These are phyloP conservation scores for Sparassis latifolia DNA, from an alignment of 1,284 basidiomycete genomes.

Conservation along the genomic window DNA sequence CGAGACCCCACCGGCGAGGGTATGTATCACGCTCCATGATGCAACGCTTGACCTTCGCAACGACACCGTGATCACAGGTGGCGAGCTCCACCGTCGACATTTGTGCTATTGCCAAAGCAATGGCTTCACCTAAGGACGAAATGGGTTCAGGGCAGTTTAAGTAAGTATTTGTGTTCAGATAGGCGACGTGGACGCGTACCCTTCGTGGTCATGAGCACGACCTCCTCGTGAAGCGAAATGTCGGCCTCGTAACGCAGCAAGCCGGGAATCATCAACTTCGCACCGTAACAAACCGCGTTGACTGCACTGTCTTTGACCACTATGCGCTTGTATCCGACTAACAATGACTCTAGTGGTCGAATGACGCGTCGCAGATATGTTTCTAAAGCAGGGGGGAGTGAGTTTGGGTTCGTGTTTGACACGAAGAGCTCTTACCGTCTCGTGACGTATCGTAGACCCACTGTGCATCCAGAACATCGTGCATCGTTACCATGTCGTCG, in stretches of 20 bases:
- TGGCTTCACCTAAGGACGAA: constrained; percentile 72
- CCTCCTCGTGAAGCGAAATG: constrained; percentile 94
- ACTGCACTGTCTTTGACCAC: constrained; percentile 99
- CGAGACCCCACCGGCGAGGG: constrained; percentile 96
- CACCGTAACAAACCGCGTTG: constrained; percentile 99
- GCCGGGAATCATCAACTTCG: constrained; percentile 99
- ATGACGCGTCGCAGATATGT: constrained; percentile 95
- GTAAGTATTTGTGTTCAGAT: neutral
- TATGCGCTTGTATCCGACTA: constrained; percentile 97
- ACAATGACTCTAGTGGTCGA: constrained; percentile 89
- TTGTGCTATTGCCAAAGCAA: constrained; percentile 94
- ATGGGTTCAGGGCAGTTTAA: neutral
- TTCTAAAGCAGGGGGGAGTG: constrained; percentile 43
- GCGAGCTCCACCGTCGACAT: constrained; percentile 99
- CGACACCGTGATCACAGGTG: constrained; percentile 98
- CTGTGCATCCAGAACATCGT: constrained; percentile 98
- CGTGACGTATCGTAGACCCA: constrained; percentile 99
- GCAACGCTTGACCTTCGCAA: constrained; percentile 98
- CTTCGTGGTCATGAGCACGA: constrained; percentile 99
- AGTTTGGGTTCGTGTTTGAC: neutral
- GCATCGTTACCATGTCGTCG: constrained; percentile 99
- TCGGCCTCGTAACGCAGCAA: constrained; percentile 95
- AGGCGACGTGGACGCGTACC: constrained; percentile 34
- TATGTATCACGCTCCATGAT: constrained; percentile 99
- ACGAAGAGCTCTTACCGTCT: constrained; percentile 52